Evolutionary conservation across 1,284 basidiomycete genomes (phyloP).

Genomic region (Stereum hirsutum): DNA sequence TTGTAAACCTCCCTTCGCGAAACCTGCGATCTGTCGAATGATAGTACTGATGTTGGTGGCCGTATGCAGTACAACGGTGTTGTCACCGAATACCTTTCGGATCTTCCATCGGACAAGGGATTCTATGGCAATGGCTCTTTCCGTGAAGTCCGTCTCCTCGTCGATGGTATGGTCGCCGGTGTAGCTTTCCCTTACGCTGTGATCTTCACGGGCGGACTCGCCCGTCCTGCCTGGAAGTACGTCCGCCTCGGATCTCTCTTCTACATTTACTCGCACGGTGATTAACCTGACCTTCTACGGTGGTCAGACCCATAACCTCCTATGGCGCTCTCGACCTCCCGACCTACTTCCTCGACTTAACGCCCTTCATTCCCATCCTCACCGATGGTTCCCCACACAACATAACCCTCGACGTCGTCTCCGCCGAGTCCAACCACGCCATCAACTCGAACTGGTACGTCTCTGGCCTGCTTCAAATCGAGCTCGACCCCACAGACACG

Average conservation of each 20-base stretch:
- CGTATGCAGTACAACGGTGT: slow-evolving; percentile 57
- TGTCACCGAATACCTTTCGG: slow-evolving; percentile 46
- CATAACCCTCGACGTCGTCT: slow-evolving; percentile 64
- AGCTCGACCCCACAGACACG: slow-evolving; percentile 50
- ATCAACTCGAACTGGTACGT: slow-evolving; percentile 74
- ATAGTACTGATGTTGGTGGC: not conserved
- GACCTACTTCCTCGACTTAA: slow-evolving; percentile 71
- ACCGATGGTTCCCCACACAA: slow-evolving; percentile 61
- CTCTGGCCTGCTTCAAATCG: slow-evolving; percentile 61
- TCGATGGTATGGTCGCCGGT: slow-evolving; percentile 69
- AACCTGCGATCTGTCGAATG: no score
- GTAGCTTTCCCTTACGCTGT: slow-evolving; percentile 55
- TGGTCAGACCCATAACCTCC: slow-evolving; percentile 63
- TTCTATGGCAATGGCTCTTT: slow-evolving; percentile 61
- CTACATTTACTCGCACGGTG: not conserved
- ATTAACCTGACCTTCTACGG: not conserved
- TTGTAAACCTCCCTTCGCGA: slow-evolving; percentile 6
- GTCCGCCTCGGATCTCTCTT: slow-evolving; percentile 4
- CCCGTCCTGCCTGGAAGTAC: slow-evolving; percentile 65
- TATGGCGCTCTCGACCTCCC: slow-evolving; percentile 75
- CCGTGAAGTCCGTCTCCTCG: slow-evolving; percentile 70
- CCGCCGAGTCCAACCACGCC: slow-evolving; percentile 55
- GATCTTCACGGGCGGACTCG: slow-evolving; percentile 36
- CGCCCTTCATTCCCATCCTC: slow-evolving; percentile 67
- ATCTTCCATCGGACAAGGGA: slow-evolving; percentile 44